These are phyloP conservation scores for Rickenella mellea DNA, from an alignment of 768 basidiomycete species.

Conservation along the genomic window DNA sequence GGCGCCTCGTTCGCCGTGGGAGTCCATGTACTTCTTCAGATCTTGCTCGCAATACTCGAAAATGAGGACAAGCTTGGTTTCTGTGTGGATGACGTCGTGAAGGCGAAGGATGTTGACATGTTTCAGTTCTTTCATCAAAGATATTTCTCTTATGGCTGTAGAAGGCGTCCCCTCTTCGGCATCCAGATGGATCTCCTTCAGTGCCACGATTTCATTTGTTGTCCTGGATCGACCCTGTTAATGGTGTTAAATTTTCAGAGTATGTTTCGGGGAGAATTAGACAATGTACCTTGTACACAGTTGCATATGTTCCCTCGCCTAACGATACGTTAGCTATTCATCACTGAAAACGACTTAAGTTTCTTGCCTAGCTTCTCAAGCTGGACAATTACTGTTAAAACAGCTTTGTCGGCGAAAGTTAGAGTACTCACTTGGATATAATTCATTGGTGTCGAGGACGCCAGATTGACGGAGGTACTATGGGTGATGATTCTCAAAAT, in stretches of 20 bases:
- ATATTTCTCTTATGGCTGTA: slow-evolving; percentile 98
- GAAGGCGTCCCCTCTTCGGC: slow-evolving; percentile 98
- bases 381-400: slow-evolving; percentile 31
- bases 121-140: slow-evolving; percentile 98
- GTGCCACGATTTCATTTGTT: slow-evolving; percentile 96
- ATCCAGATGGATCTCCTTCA: slow-evolving; percentile 99
- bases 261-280: background rate
- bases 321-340: background rate
- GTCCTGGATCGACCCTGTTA: slow-evolving; percentile 84
- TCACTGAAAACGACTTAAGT: background rate
- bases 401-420: background rate
- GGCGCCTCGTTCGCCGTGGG: slow-evolving; percentile 91
- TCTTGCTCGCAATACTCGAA: slow-evolving; percentile 99
- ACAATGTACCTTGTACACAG: slow-evolving; percentile 80
- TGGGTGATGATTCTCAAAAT: slow-evolving; percentile 1
- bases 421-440: slow-evolving; percentile 42
- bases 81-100: slow-evolving; percentile 98
- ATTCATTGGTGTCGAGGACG: slow-evolving; percentile 28
- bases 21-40: slow-evolving; percentile 99
- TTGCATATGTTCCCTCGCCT: slow-evolving; percentile 93
- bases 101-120: slow-evolving; percentile 98
- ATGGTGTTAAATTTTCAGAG: background rate
- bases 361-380: slow-evolving; percentile 77
- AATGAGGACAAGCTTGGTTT: slow-evolving; percentile 94
- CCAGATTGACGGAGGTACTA: background rate